Evolutionary conservation across 805 yeast genomes (phyloP).

Genomic region (Maudiozyma pseudohumilis): DNA sequence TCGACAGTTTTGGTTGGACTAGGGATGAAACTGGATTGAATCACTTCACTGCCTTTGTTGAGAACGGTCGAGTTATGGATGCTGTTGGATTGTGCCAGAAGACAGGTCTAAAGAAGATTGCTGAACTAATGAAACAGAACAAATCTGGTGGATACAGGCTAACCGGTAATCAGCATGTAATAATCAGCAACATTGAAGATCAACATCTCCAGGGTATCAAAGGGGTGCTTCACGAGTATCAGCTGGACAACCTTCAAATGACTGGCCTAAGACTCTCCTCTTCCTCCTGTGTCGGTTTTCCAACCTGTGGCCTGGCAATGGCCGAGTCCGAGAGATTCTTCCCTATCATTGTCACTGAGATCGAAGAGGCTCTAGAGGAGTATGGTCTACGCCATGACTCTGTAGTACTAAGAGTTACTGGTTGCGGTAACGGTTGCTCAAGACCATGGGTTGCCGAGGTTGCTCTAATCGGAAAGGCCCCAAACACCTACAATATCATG

Average conservation of each 20-base stretch:
- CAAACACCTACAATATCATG: constrained; percentile 85
- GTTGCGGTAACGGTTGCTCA: constrained; percentile 98
- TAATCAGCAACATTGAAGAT: constrained; percentile 64
- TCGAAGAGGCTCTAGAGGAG: constrained; percentile 83
- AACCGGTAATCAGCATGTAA: constrained; percentile 91
- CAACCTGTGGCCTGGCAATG: constrained; percentile 98
- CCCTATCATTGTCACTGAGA: constrained; percentile 70
- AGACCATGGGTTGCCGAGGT: constrained; percentile 97
- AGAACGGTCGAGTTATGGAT: constrained; percentile 93
- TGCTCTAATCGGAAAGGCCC: constrained; percentile 91
- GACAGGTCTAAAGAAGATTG: constrained; percentile 72
- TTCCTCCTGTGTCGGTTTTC: constrained; percentile 96
- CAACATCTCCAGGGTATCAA: constrained; percentile 56
- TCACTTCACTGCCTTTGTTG: constrained; percentile 90
- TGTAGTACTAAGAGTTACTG: constrained; percentile 95
- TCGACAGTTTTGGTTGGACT: constrained; percentile 90
- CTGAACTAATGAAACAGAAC: constrained; percentile 49
- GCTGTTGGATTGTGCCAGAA: constrained; percentile 84
- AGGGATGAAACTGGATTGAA: constrained; percentile 73
- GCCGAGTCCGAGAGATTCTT: constrained; percentile 89
- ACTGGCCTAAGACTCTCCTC: constrained; percentile 81
- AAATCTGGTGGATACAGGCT: constrained; percentile 80
- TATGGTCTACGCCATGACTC: constrained; percentile 90
- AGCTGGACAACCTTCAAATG: constrained; percentile 73
- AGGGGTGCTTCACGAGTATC: constrained; percentile 55